Conservation (phyloP, 768 basidiomycete genomes). For the Amylocystis lapponica region DNA sequence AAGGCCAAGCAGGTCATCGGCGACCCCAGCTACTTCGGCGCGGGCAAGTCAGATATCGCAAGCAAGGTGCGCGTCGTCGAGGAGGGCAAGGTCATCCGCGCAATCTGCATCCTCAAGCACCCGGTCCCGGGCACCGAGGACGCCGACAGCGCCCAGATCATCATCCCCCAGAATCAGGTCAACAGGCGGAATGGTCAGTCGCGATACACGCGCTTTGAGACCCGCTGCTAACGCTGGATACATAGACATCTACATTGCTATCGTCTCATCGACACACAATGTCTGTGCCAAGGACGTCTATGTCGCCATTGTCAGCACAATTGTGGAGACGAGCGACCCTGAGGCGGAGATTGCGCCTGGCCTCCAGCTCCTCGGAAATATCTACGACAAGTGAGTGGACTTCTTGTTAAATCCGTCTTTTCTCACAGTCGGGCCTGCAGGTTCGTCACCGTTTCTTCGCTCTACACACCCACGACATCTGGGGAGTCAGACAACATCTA, state of each 20-base stretch:
- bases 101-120: conserved; percentile 97
- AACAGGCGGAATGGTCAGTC: conserved; percentile 79
- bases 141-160: conserved; percentile 91
- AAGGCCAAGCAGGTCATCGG: conserved; percentile 98
- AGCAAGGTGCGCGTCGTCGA: conserved; percentile 88
- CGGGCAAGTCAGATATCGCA: conserved; percentile 52
- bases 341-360: conserved; percentile 92
- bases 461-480: conserved; percentile 83
- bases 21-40: conserved; percentile 95
- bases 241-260: conserved; percentile 95
- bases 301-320: conserved; percentile 96
- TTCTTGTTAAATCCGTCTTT: neutral
- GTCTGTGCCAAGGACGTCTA: conserved; percentile 95
- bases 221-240: conserved; percentile 5
- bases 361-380: conserved; percentile 84
- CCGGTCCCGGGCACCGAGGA: conserved; percentile 97
- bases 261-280: conserved; percentile 95
- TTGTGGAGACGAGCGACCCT: conserved; percentile 91
- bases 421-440: conserved; percentile 32
- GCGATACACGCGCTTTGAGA: neutral
- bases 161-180: conserved; percentile 99
- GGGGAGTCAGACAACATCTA: conserved; percentile 89
- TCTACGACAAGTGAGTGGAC: conserved; percentile 78
- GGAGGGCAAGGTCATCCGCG: conserved; percentile 90
- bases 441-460: conserved; percentile 82